Evolutionary conservation across 2,329 filamentous ascomycete species (phyloP).

Genomic region (Rachicladosporium sp.): DNA sequence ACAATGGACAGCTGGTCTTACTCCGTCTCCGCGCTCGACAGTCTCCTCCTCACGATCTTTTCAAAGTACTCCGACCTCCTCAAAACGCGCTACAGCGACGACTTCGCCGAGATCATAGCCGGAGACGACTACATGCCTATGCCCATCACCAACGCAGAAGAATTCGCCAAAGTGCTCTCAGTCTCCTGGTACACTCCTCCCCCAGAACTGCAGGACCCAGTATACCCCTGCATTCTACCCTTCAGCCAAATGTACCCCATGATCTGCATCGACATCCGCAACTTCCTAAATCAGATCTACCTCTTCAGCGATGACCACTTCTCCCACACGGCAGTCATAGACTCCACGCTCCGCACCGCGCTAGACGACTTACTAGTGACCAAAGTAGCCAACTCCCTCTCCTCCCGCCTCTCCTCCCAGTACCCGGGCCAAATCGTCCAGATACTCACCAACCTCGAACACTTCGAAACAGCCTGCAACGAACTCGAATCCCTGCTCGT

Average conservation of each 20-base stretch:
- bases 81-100: conserved; percentile 82
- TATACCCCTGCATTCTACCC: conserved; percentile 81
- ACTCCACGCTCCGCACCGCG: conserved; percentile 75
- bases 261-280: conserved; percentile 95
- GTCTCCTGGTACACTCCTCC: conserved; percentile 85
- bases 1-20: conserved; percentile 98
- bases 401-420: conserved; percentile 79
- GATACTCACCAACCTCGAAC: conserved; percentile 92
- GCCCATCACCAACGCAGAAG: conserved; percentile 80
- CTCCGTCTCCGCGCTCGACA: conserved; percentile 67
- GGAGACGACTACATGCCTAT: conserved; percentile 99
- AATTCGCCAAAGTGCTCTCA: conserved; percentile 90
- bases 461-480: conserved; percentile 86
- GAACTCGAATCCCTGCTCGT: conserved; percentile 82
- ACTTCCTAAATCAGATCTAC: conserved; percentile 96
- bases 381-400: conserved; percentile 81
- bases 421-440: conserved; percentile 97
- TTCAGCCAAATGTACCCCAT: conserved; percentile 99
- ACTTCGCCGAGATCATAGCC: conserved; percentile 83
- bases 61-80: conserved; percentile 87
- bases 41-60: conserved; percentile 77
- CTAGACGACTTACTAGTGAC: conserved; percentile 89
- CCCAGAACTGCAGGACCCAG: conserved; percentile 51
- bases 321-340: conserved; percentile 76
- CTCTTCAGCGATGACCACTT: conserved; percentile 96